Conservation (phyloP, 2,329 filamentous ascomycete species). For the Botryotinia globosa region DNA sequence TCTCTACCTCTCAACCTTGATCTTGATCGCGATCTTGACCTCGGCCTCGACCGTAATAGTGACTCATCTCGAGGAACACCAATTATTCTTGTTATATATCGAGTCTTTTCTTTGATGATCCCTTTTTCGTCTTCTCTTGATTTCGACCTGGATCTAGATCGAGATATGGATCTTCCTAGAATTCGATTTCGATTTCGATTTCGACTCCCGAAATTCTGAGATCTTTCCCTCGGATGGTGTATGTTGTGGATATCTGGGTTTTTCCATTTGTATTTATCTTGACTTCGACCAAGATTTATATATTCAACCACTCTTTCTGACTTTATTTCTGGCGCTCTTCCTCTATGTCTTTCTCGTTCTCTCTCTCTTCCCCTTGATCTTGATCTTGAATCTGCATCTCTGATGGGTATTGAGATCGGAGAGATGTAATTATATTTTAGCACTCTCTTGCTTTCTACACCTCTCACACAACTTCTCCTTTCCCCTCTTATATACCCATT, state of each 20-base stretch:
- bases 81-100: neutral
- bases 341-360: neutral
- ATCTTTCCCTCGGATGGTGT: too few species aligned
- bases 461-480: neutral
- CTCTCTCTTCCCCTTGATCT: neutral
- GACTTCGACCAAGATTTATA: too few species aligned
- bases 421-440: neutral
- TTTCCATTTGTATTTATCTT: too few species aligned
- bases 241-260: too few species aligned
- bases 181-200: neutral
- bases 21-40: neutral
- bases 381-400: neutral
- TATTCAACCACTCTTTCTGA: neutral
- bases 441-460: too few species aligned
- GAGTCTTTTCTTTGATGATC: neutral
- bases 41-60: neutral
- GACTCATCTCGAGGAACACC: neutral
- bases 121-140: neutral
- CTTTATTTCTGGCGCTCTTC: neutral
- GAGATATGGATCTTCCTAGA: neutral
- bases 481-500: constrained; percentile 63
- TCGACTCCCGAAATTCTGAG: too few species aligned
- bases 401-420: neutral
- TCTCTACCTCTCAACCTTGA: neutral
- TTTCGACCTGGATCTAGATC: neutral